Percentiles rank a stretch among this genome's conserved stretches.
These are phyloP conservation scores for Rauvolfia tetraphylla DNA, from an alignment of 257 asterid species.

Conservation along the genomic window DNA sequence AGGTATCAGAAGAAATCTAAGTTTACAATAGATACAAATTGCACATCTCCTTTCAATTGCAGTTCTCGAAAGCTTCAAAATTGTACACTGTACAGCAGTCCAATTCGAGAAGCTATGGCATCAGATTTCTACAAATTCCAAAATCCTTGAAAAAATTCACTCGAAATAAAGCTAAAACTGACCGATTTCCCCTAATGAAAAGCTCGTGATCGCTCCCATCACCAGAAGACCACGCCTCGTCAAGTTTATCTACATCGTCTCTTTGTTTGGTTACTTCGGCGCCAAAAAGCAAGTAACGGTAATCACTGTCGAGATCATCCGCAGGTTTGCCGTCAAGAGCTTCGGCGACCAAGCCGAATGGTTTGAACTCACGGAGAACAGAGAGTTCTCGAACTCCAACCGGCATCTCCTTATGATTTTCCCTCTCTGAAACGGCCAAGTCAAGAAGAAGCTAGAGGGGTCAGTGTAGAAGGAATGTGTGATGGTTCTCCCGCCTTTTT, in stretches of 20 bases:
- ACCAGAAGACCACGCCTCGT: slow-evolving; percentile 32
- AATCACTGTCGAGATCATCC: slow-evolving; percentile 34
- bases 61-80: neutral
- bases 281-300: slow-evolving; percentile 63
- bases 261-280: slow-evolving; percentile 52
- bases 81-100: neutral
- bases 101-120: neutral
- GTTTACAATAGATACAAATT: slow-evolving; percentile 9
- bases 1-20: slow-evolving; percentile 17
- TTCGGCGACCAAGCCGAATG: slow-evolving; percentile 76
- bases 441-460: neutral
- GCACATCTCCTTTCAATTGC: neutral
- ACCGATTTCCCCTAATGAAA: slow-evolving; percentile 60
- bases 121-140: neutral
- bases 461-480: neutral
- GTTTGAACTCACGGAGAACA: slow-evolving; percentile 60
- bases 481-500: slow-evolving; percentile 1
- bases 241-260: slow-evolving; percentile 41
- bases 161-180: neutral
- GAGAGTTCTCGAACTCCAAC: slow-evolving; percentile 63
- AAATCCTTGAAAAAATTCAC: neutral
- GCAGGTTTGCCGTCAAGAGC: slow-evolving; percentile 54
- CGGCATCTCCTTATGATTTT: slow-evolving; percentile 35
- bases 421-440: neutral
- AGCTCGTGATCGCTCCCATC: slow-evolving; percentile 75